phyloP scores from a whole-genome alignment of 176 grass and related monocot genomes.

The Zea luxurians region DNA sequence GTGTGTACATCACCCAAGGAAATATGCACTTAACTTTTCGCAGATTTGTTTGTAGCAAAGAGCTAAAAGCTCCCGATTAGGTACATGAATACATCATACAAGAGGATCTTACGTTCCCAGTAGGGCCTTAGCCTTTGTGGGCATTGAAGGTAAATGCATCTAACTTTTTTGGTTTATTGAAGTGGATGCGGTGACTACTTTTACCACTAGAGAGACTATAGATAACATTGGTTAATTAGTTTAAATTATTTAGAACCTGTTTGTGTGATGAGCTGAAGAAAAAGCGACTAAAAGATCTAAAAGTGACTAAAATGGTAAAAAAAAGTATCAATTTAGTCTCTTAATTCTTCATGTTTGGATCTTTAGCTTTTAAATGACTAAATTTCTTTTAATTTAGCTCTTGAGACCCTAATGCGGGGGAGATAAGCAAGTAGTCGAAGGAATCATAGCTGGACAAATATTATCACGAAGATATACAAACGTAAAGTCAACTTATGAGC shows the following conservation, averaged over 20 bases:
- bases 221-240: neutral
- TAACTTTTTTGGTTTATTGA: slow-evolving; percentile 7
- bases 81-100: neutral
- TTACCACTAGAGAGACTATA: neutral
- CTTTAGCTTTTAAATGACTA: no score
- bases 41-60: neutral
- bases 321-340: no score
- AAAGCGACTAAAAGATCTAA: no score
- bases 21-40: slow-evolving; percentile 5
- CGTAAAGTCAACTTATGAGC: neutral
- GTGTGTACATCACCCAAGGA: neutral
- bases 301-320: no score
- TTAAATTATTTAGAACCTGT: neutral
- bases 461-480: neutral
- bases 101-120: neutral
- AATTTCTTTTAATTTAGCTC: no score
- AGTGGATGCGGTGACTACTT: neutral
- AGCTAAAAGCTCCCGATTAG: neutral
- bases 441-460: neutral
- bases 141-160: neutral
- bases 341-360: no score
- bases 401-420: neutral
- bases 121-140: neutral
- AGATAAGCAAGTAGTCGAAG: neutral
- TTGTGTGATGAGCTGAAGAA: no score